These are phyloP conservation scores for Rubus idaeus DNA, from an alignment of 306 rosid genomes.

Conservation along the genomic window DNA sequence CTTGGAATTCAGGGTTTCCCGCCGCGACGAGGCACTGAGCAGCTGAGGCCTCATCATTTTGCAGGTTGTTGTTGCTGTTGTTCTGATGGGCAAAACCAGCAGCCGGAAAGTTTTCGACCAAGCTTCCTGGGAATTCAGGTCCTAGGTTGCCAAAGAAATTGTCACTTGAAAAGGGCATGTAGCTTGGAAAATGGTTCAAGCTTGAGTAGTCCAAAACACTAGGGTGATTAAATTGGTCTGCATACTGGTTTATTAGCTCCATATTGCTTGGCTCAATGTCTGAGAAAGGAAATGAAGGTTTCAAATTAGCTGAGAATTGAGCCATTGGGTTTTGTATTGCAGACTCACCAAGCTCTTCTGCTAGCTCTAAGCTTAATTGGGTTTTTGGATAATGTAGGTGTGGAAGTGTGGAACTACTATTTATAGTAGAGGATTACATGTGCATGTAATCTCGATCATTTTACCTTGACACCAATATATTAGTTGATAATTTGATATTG, in stretches of 20 bases:
- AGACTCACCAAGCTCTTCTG: conserved; percentile 19
- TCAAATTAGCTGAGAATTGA: conserved; percentile 57
- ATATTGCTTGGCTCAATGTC: conserved; percentile 56
- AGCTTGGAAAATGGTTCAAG: conserved; percentile 44
- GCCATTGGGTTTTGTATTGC: conserved; percentile 52
- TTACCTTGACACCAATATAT: conserved; percentile 4
- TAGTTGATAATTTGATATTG: background rate
- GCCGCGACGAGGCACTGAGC: conserved; percentile 22
- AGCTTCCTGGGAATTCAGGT: conserved; percentile 45
- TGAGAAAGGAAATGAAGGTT: conserved; percentile 55
- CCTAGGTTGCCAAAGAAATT: conserved; percentile 41
- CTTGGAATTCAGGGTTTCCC: conserved; percentile 35
- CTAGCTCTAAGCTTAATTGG: conserved; percentile 15
- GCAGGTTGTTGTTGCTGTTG: conserved; percentile 10
- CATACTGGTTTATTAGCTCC: conserved; percentile 50
- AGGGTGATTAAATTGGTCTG: conserved; percentile 34
- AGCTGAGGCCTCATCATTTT: conserved; percentile 23
- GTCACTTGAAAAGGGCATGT: conserved; percentile 55
- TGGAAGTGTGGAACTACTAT: conserved; percentile 31
- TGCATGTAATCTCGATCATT: conserved; percentile 3
- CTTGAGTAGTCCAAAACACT: conserved; percentile 42
- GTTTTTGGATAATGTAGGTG: conserved; percentile 43
- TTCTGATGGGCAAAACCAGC: conserved; percentile 16
- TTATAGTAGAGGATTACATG: conserved; percentile 46
- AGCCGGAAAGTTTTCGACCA: conserved; percentile 42